Conservation (phyloP, 2,329 filamentous ascomycete species). For the Claviceps maximensis region DNA sequence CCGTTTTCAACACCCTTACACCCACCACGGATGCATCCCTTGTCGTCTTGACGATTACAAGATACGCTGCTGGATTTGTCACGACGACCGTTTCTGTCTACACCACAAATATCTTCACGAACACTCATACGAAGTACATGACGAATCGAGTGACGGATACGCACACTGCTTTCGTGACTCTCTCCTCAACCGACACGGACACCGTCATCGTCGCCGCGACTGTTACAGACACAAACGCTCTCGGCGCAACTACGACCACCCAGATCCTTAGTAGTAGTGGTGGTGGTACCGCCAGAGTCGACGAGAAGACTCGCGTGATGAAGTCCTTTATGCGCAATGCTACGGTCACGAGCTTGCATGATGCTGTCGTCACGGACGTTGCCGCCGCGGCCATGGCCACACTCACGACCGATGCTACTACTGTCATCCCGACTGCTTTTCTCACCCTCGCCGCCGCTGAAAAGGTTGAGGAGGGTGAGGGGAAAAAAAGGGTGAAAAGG, state of each 20-base stretch:
- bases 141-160: background rate
- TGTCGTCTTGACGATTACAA: background rate
- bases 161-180: background rate
- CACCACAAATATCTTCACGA: background rate
- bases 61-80: background rate
- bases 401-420: background rate
- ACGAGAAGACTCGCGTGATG: background rate
- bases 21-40: background rate
- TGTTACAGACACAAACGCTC: background rate
- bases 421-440: background rate
- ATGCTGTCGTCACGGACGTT: background rate
- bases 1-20: background rate
- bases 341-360: background rate
- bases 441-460: background rate
- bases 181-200: background rate
- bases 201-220: background rate
- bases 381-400: background rate
- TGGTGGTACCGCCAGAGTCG: background rate
- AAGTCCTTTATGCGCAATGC: background rate
- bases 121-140: background rate
- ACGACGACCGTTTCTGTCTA: background rate
- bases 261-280: no score
- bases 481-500: background rate
- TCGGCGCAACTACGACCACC: background rate
- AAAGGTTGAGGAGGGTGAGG: background rate